Conservation (phyloP, 169 alveolate genomes). For the Perkinsus chesapeaki region DNA sequence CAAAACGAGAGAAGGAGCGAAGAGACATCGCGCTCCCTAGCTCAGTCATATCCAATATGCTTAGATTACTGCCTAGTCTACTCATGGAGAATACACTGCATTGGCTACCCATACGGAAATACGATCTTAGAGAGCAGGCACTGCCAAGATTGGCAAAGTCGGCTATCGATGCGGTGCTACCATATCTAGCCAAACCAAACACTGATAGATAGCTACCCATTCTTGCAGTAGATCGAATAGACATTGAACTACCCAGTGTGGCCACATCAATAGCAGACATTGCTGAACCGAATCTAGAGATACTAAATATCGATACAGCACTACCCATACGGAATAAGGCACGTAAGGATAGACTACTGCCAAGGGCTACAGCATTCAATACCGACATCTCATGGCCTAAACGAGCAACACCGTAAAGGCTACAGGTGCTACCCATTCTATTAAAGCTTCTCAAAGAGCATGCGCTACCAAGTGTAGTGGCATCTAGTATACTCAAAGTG, state of each 20-base stretch:
- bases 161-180: not conserved
- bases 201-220: not conserved
- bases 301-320: constrained; percentile 17
- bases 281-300: constrained; percentile 23
- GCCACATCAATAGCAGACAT: constrained; percentile 16
- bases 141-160: constrained; percentile 23
- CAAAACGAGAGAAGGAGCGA: constrained; percentile 8
- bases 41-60: not conserved
- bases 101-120: not conserved
- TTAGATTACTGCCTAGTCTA: not conserved
- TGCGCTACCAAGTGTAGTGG: not conserved
- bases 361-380: constrained; percentile 18
- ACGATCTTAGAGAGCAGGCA: not conserved
- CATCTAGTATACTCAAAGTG: not conserved
- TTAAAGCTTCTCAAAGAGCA: constrained; percentile 6
- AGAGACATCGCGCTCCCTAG: not conserved
- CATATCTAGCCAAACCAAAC: constrained; percentile 20
- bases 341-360: constrained; percentile 14
- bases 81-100: constrained; percentile 8
- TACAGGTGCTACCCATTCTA: not conserved
- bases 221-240: not conserved
- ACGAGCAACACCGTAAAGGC: constrained; percentile 16
- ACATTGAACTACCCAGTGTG: not conserved
- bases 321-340: constrained; percentile 16
- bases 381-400: not conserved